Conservation (phyloP, 176 grass and related monocot species). For the Metroxylon sagu region DNA sequence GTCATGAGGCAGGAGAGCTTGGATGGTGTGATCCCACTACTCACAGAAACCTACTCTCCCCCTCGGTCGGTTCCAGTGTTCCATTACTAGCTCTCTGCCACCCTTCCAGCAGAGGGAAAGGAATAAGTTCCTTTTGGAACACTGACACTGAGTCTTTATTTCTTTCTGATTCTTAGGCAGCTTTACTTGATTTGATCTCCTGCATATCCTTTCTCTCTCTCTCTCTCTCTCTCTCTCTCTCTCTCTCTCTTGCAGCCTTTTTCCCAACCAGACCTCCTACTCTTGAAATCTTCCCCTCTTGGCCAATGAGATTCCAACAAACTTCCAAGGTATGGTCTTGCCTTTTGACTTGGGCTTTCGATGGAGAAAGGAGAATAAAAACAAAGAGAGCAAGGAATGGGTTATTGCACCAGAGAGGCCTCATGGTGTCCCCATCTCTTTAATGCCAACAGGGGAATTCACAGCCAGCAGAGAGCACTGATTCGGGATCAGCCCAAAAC, state of each 20-base stretch:
- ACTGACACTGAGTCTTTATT: slow-evolving; percentile 25
- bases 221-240: slow-evolving; percentile 34
- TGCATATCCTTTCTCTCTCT: slow-evolving; percentile 15
- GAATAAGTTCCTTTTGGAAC: slow-evolving; percentile 32
- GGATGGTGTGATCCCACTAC: slow-evolving; percentile 25
- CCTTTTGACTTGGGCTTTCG: neutral
- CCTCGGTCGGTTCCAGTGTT: neutral
- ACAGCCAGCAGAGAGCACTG: slow-evolving; percentile 36
- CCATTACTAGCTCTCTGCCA: slow-evolving; percentile 30
- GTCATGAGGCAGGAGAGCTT: neutral
- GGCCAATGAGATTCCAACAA: slow-evolving; percentile 64
- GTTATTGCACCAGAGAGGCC: neutral
- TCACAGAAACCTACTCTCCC: slow-evolving; percentile 12
- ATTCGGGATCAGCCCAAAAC: slow-evolving; percentile 13
- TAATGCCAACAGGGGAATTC: slow-evolving; percentile 22
- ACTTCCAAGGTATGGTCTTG: slow-evolving; percentile 58
- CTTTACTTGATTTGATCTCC: slow-evolving; percentile 30
- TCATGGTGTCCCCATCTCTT: slow-evolving; percentile 5
- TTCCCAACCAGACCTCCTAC: slow-evolving; percentile 51
- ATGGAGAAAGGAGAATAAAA: neutral
- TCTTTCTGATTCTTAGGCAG: slow-evolving; percentile 41
- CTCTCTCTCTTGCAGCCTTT: slow-evolving; percentile 60
- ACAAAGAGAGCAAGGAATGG: neutral
- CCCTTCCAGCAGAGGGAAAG: slow-evolving; percentile 22
- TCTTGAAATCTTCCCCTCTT: slow-evolving; percentile 88